phyloP scores from a whole-genome alignment of 139 green algal genomes.

The Zygnema circumcarinatum region DNA sequence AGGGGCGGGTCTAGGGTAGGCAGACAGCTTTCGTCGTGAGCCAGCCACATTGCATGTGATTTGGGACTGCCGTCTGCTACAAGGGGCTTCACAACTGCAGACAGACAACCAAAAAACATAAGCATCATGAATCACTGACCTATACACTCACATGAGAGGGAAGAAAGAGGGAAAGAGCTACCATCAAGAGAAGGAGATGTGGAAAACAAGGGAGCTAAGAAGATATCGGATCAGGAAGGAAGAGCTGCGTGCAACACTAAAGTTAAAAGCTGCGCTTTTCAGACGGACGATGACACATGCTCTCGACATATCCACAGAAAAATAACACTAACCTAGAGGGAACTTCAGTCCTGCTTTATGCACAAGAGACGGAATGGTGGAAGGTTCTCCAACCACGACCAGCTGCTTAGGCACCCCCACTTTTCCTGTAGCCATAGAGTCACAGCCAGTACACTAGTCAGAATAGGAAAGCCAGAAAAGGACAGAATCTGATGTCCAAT shows the following conservation, averaged over 20 bases:
- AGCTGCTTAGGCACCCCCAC: slow-evolving; percentile 43
- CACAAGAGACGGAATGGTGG: slow-evolving; percentile 7
- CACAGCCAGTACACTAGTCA: neutral
- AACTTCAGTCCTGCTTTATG: slow-evolving; percentile 33
- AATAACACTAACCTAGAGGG: slow-evolving; percentile 38
- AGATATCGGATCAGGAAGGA: too few species aligned
- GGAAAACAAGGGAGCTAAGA: slow-evolving; percentile 27
- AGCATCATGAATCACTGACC: too few species aligned
- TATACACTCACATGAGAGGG: too few species aligned
- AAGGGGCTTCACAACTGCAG: slow-evolving; percentile 51
- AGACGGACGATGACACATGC: too few species aligned
- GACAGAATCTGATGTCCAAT: neutral
- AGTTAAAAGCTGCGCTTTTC: too few species aligned
- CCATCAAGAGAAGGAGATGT: slow-evolving; percentile 5
- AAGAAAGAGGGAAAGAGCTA: slow-evolving; percentile 2
- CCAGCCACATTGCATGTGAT: slow-evolving; percentile 40
- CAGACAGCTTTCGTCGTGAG: slow-evolving; percentile 47
- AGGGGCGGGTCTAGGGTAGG: slow-evolving; percentile 26
- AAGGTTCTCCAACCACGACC: slow-evolving; percentile 16
- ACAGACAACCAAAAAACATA: too few species aligned
- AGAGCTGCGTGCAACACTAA: too few species aligned
- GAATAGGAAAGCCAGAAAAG: neutral
- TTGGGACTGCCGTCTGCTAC: slow-evolving; percentile 24
- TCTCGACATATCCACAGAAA: slow-evolving; percentile 10
- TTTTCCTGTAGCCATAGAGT: slow-evolving; percentile 23